Evolutionary conservation across 2,329 filamentous ascomycete genomes (phyloP).

Genomic region (Microsporum audouinii): DNA sequence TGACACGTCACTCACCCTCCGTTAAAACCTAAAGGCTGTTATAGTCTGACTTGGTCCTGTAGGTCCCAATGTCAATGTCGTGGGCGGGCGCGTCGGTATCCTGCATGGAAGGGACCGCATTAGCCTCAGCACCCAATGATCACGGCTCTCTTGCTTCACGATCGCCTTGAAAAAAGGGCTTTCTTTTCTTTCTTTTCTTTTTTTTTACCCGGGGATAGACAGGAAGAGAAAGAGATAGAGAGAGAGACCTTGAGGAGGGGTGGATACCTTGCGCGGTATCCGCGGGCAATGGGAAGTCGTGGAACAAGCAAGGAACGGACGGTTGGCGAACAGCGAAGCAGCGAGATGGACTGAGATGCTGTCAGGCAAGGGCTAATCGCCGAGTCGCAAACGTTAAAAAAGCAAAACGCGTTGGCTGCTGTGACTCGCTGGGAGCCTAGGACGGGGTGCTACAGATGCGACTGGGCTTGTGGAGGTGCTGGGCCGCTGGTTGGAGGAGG

Average conservation of each 20-base stretch:
- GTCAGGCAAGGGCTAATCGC: background rate
- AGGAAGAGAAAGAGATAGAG: background rate
- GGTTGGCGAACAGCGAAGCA: background rate
- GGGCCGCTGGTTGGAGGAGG: background rate
- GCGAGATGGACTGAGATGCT: background rate
- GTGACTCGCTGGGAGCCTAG: background rate
- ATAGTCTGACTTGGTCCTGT: constrained; percentile 1
- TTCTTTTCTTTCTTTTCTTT: background rate
- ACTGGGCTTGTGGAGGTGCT: background rate
- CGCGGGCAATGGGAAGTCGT: constrained; percentile 5
- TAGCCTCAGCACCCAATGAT: constrained; percentile 2
- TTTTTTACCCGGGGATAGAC: background rate
- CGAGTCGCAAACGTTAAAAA: constrained; percentile 5
- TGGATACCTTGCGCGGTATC: background rate
- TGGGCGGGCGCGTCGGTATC: background rate
- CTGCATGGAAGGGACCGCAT: constrained; percentile 1
- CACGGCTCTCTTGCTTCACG: constrained; percentile 10
- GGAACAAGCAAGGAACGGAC: background rate
- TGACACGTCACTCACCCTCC: constrained; percentile 31
- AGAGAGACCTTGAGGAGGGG: background rate
- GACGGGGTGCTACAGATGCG: background rate
- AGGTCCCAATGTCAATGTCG: constrained; percentile 1
- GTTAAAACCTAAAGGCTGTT: background rate
- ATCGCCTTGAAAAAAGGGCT: constrained; percentile 7
- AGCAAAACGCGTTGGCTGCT: constrained; percentile 3